These are phyloP conservation scores for Corchorus capsularis DNA, from an alignment of 345 rosid genomes.

Conservation along the genomic window DNA sequence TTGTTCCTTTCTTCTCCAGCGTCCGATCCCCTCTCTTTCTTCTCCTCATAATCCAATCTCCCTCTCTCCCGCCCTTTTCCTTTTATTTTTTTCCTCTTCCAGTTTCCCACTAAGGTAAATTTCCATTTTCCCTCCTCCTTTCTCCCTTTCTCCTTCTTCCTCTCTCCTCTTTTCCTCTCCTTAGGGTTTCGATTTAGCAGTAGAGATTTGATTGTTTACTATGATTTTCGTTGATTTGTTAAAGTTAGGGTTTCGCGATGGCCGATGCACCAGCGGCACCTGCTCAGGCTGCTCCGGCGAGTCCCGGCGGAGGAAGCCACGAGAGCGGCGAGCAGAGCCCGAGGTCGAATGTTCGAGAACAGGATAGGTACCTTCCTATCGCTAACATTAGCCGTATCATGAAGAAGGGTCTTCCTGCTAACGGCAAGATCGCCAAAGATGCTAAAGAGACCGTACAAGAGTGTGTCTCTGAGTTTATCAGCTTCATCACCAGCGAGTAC, in stretches of 20 bases:
- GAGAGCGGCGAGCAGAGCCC: conserved; percentile 96
- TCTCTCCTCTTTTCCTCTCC: background rate
- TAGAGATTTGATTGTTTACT: background rate
- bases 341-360: conserved; percentile 77
- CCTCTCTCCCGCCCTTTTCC: conserved; percentile 70
- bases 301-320: conserved; percentile 77
- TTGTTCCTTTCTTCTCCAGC: conserved; percentile 74
- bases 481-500: conserved; percentile 98
- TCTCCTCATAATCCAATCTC: conserved; percentile 46
- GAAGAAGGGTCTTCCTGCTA: conserved; percentile 89
- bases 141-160: background rate
- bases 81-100: conserved; percentile 30
- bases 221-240: conserved; percentile 9
- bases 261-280: conserved; percentile 46
- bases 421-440: conserved; percentile 95
- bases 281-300: conserved; percentile 39
- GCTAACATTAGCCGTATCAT: conserved; percentile 94
- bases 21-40: conserved; percentile 74
- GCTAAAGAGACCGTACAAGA: conserved; percentile 98
- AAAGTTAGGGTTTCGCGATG: conserved; percentile 15
- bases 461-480: conserved; percentile 94
- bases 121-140: conserved; percentile 7
- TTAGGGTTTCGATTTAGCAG: conserved; percentile 1
- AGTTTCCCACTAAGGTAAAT: conserved; percentile 11
- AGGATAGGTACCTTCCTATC: conserved; percentile 89